Evolutionary conservation across 1,284 basidiomycete genomes (phyloP), one percentile per base, ranked within the genome.

Genomic region (Malassezia furfur): DNA sequence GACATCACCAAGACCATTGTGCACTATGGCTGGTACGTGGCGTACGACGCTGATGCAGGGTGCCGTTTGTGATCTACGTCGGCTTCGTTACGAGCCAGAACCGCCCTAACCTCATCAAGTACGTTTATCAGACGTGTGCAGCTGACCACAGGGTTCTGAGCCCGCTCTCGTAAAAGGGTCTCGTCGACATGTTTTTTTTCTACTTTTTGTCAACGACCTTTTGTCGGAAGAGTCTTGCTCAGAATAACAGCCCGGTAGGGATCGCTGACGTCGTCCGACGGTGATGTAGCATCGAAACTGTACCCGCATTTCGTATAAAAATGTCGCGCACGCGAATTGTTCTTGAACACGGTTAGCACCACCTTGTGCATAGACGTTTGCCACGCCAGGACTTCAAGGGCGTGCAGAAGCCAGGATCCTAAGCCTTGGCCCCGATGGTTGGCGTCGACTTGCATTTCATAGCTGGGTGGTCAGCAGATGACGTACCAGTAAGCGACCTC

Each of bases 61-160:
- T 72, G 14, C 70, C 70, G 32, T 72, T 72, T 49, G 67, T 72
- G 31, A 65, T 72, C 38, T 72, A 69, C 54, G 62, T 72, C 50
- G 70, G 70, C 25, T 72, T 66, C 63, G 67, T 68, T 50, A 61
- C 63, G 49, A 69, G 67, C 60, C 62, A 63, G 39, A 64, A 66
- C 19, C 68, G 64, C 52, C 70, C 70, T 17, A 72, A 66, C 61
- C 52, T 72, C 57, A 66, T 72, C 64, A 68, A 68, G 70, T 72
- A 48, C 54, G 70, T 55, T 5, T 10, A 25, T 21, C 35, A 25
- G 21, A 9, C 8, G 10, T 25, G 11, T 32, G 15, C 22, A n/a
- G 19, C 32, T 49, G 36, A 40, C 21, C 14, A 19, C 46, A 57
- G 55, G 30, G 51, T 57, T 17, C 46, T 57, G 30, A 57, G 55